These are phyloP conservation scores for Davidsoniella australis DNA, from an alignment of 2,329 filamentous ascomycete genomes.

Conservation along the genomic window DNA sequence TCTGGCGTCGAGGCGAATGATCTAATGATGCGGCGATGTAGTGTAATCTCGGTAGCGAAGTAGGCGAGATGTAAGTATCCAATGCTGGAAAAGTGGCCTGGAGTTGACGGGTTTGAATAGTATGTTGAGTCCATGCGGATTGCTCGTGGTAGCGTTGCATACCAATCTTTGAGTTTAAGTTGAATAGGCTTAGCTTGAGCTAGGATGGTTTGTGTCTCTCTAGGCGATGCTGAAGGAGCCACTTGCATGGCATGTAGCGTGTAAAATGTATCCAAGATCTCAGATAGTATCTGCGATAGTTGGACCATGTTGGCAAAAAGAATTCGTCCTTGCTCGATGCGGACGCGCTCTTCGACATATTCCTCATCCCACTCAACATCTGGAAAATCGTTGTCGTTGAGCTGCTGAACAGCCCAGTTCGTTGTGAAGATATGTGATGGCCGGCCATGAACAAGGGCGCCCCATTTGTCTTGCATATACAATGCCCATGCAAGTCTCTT, in stretches of 20 bases:
- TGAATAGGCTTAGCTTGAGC: constrained; percentile 67
- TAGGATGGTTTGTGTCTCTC: constrained; percentile 56
- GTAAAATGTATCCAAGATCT: constrained; percentile 72
- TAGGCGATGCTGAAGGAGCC: constrained; percentile 46
- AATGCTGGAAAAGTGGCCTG: constrained; percentile 37
- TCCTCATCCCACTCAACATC: constrained; percentile 52
- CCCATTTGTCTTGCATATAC: constrained; percentile 92
- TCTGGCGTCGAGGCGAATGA: constrained; percentile 37
- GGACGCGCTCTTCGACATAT: constrained; percentile 42
- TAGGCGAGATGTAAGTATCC: constrained; percentile 81
- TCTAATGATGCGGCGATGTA: constrained; percentile 79
- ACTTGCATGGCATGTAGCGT: constrained; percentile 59
- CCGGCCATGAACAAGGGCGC: constrained; percentile 65
- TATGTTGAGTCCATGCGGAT: constrained; percentile 45
- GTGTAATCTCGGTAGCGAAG: constrained; percentile 84
- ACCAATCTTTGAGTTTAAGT: constrained; percentile 70
- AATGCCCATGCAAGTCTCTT: constrained; percentile 80
- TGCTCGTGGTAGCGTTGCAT: constrained; percentile 44
- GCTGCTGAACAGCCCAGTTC: constrained; percentile 60
- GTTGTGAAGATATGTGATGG: constrained; percentile 55
- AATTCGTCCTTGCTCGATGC: constrained; percentile 49
- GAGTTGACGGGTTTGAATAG: constrained; percentile 13
- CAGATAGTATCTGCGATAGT: constrained; percentile 57
- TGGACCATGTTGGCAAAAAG: constrained; percentile 62
- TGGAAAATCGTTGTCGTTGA: constrained; percentile 53